Evolutionary conservation across 345 rosid species (phyloP).

Genomic region (Passiflora organensis): DNA sequence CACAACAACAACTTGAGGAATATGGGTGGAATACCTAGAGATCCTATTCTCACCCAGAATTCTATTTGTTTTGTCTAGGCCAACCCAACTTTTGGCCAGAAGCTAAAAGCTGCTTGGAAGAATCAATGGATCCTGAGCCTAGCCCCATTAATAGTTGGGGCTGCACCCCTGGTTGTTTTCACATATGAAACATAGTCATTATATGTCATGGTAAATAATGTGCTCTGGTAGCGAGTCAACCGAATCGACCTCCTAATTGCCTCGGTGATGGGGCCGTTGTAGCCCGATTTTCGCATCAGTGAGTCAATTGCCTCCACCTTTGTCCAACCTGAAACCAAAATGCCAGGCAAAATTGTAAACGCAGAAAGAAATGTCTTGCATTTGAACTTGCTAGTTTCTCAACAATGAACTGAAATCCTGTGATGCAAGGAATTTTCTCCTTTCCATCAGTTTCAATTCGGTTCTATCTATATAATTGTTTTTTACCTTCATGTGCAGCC

Average conservation of each 20-base stretch:
- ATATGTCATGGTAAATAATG: constrained; percentile 69
- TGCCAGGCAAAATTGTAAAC: neutral
- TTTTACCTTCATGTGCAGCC: constrained; percentile 89
- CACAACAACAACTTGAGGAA: constrained; percentile 15
- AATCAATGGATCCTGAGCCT: constrained; percentile 35
- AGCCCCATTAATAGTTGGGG: constrained; percentile 52
- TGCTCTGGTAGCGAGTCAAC: constrained; percentile 94
- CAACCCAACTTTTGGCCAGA: constrained; percentile 25
- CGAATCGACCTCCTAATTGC: constrained; percentile 53
- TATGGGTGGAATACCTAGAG: constrained; percentile 25
- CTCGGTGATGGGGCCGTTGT: constrained; percentile 55
- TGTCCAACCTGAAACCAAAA: constrained; percentile 65
- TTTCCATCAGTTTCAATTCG: too few species aligned
- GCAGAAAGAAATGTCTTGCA: too few species aligned
- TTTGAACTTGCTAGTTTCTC: too few species aligned
- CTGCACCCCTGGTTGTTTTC: constrained; percentile 59
- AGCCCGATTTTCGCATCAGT: constrained; percentile 88
- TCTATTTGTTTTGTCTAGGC: constrained; percentile 2
- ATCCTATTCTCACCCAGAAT: constrained; percentile 19
- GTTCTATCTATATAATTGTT: too few species aligned
- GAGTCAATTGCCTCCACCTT: constrained; percentile 80
- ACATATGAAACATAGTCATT: constrained; percentile 72
- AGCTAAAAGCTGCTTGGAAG: constrained; percentile 25
- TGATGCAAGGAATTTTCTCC: too few species aligned
- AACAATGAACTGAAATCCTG: too few species aligned